Percentiles rank a stretch among this genome's conserved stretches.
phyloP scores from a whole-genome alignment of 2,329 filamentous ascomycete genomes.

The Botryotinia convoluta region DNA sequence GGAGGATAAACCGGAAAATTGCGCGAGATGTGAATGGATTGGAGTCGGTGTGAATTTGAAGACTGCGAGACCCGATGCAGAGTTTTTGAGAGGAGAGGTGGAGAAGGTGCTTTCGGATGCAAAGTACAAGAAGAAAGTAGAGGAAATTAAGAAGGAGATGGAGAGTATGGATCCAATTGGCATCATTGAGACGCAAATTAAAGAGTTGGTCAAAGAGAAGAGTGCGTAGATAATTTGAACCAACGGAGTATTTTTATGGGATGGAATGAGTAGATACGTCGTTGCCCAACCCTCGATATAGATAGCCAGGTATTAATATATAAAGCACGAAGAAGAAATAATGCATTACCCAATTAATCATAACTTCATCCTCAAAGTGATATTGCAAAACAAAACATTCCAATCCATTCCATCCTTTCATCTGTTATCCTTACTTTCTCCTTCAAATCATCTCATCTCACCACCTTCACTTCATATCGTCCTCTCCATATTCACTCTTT shows the following conservation, averaged over 20 bases:
- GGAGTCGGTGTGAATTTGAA: not conserved
- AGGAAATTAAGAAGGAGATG: not conserved
- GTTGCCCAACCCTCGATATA: not conserved
- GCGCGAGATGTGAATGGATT: not conserved
- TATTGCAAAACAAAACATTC: not conserved
- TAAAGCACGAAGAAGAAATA: not conserved
- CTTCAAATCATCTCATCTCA: not conserved
- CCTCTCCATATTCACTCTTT: not conserved
- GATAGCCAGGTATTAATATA: not conserved
- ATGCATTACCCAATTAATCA: not conserved
- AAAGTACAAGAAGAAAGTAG: not conserved
- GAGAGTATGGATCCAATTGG: not conserved
- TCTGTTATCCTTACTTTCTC: not conserved
- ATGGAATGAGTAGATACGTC: not conserved
- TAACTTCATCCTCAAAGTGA: not conserved
- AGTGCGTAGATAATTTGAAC: not conserved
- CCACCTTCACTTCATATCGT: not conserved
- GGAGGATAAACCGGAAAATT: conserved; percentile 39
- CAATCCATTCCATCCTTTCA: not conserved
- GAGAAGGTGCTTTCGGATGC: not conserved
- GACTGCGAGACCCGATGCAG: not conserved
- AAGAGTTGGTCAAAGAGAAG: not conserved
- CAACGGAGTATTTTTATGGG: not conserved
- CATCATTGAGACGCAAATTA: not conserved
- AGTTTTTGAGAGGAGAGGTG: not conserved